Evolutionary conservation across 2,329 filamentous ascomycete genomes (phyloP).

Genomic region (Stachybotrys elegans): DNA sequence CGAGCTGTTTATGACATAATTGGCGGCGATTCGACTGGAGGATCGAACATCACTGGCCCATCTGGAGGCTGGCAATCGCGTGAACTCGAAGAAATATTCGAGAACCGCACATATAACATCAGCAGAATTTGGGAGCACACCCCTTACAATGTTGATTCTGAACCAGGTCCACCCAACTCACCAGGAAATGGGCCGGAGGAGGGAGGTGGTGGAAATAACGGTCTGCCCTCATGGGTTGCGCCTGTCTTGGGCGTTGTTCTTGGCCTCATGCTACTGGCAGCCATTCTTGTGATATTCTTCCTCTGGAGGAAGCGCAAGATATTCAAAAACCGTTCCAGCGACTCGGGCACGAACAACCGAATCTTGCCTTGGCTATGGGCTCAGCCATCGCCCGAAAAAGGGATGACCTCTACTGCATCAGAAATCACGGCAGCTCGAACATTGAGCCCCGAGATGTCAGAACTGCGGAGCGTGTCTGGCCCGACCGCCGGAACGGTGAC

Average conservation of each 20-base stretch:
- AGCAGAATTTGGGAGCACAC: slow-evolving; percentile 55
- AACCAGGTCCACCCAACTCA: slow-evolving; percentile 13
- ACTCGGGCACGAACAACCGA: slow-evolving; percentile 35
- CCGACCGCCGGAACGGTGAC: too few relatives aligned
- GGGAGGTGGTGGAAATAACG: slow-evolving; percentile 23
- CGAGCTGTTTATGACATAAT: slow-evolving; percentile 58
- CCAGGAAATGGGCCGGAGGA: slow-evolving; percentile 17
- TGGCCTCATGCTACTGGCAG: slow-evolving; percentile 51
- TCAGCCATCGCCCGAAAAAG: slow-evolving; percentile 32
- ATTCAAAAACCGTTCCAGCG: slow-evolving; percentile 30
- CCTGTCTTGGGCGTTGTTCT: slow-evolving; percentile 59
- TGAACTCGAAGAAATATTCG: slow-evolving; percentile 49
- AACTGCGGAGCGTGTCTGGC: too few relatives aligned
- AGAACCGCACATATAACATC: slow-evolving; percentile 47
- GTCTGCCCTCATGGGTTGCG: slow-evolving; percentile 52
- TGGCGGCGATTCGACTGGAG: slow-evolving; percentile 60
- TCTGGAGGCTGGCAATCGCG: slow-evolving; percentile 49
- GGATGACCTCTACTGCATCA: too few relatives aligned
- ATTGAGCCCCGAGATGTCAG: too few relatives aligned
- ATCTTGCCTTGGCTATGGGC: slow-evolving; percentile 50
- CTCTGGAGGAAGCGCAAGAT: slow-evolving; percentile 46
- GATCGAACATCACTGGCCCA: slow-evolving; percentile 65
- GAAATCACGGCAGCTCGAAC: too few relatives aligned
- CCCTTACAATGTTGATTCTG: slow-evolving; percentile 44
- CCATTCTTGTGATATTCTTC: slow-evolving; percentile 43